Evolutionary conservation across 805 yeast genomes (phyloP).

Genomic region (Ogataea philodendri): DNA sequence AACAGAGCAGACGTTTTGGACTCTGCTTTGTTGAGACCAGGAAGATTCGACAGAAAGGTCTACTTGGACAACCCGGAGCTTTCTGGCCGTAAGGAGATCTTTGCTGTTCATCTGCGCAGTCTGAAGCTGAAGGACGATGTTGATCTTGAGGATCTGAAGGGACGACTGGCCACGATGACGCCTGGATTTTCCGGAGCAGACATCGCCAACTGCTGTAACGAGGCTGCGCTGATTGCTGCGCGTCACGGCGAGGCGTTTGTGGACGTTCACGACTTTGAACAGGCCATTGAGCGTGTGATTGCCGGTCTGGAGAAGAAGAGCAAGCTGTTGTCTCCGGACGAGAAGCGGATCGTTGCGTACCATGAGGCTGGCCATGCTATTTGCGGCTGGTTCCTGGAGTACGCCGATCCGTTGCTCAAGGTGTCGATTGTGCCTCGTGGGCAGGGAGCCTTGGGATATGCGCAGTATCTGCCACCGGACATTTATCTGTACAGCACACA

Average conservation of each 20-base stretch:
- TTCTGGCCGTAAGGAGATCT: constrained; percentile 85
- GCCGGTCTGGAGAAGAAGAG: constrained; percentile 92
- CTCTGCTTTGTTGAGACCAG: constrained; percentile 88
- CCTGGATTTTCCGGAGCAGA: constrained; percentile 98
- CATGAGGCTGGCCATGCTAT: constrained; percentile 98
- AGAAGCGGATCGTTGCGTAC: constrained; percentile 82
- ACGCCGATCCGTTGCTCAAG: constrained; percentile 87
- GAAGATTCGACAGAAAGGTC: constrained; percentile 90
- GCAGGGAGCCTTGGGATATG: constrained; percentile 93
- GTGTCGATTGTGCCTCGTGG: constrained; percentile 96
- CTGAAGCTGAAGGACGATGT: constrained; percentile 47
- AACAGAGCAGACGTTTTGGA: constrained; percentile 90
- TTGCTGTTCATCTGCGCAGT: constrained; percentile 71
- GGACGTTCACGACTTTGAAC: constrained; percentile 74
- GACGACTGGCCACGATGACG: constrained; percentile 84
- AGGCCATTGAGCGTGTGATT: constrained; percentile 89
- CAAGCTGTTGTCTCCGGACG: constrained; percentile 72
- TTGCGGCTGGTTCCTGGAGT: constrained; percentile 87
- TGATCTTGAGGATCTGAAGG: constrained; percentile 62
- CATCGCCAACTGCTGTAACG: constrained; percentile 91
- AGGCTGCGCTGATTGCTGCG: constrained; percentile 92
- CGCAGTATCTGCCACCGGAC: constrained; percentile 91
- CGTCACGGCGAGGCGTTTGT: constrained; percentile 65
- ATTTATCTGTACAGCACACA: constrained; percentile 73
- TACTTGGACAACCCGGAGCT: constrained; percentile 84